Base-by-base conservation (phyloP, 1,284 basidiomycete genomes). In the Pterulicium gracile region DNA sequence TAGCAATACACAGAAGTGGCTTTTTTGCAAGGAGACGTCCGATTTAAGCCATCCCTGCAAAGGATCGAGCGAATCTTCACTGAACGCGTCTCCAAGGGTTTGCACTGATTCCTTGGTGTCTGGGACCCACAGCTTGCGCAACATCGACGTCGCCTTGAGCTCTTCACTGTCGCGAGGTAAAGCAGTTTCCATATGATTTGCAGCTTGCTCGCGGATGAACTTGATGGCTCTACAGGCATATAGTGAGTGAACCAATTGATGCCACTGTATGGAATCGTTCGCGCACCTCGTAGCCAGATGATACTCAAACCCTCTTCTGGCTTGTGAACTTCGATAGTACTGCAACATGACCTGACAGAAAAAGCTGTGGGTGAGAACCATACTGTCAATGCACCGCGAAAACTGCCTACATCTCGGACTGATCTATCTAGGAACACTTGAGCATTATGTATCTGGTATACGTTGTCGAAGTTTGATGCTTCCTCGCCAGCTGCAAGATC, bases 401-500 rank as follows among this genome's bases (percentile, higher is more conserved):
- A 32, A 10, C 19, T 20, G 65, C 78, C 55, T 54, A 87, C 82
- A 62, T 89, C 80, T 50, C 92, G 81, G 13, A 85, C 82, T 14
- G 75, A 70, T 58, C 84, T 87, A 57, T 86, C 86, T 65, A 93
- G 73, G 58, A 83, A 83, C 41, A 96, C 73, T 44, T 82, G 85
- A 0, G 92, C 93, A 51, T 80, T 86, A 65, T 97, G 92, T 7
- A 94, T 73, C 57, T 96, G 87, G 58, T 92, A 88, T 17, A 94
- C 91, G 55, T 95, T 89, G 60, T 89, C 82, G 62, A 96, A 95
- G 54, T 82, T 77, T 1, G 75, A 75, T 77, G 87, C 87, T 56
- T 93, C 88, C 20, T 79, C 68, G 19, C 80, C 64, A 51, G 78
- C 72, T 49, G 81, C 71, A 35, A 75, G 72, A 55, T 83, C 79